Base-by-base conservation (phyloP, 148 eudicot species). In the Dysphania ambrosioides region DNA sequence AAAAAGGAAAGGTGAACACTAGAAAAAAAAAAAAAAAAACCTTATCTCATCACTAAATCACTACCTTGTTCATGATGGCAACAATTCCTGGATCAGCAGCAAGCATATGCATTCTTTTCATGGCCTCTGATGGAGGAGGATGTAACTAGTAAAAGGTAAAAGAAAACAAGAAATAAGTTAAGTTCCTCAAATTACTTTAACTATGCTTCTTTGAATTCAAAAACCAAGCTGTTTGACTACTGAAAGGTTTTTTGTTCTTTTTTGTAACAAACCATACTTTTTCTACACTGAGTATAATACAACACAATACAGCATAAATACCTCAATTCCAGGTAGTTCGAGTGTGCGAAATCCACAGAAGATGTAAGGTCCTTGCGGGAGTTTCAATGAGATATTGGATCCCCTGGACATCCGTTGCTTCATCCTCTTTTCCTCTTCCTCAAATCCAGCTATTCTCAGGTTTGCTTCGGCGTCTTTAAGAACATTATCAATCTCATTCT, bases 51-150 rank as follows among this genome's bases (percentile, higher is more conserved):
- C 31, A 67, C 21, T 29, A 66, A 12, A 62, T 49, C 19, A 40
- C n/a, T 83, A 94, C 98, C 98, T 94, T 91, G 71, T 86, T 94
- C 98, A 94, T 91, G 78, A 94, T 83, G 71, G 98, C 91, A 75
- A 91, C 89, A 66, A 94, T 90, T 83, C 98, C 98, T 47, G 91
- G 93, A 80, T 94, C 98, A 38, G 97, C 88, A 65, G 98, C 98
- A 78, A 94, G 96, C 88, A 80, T 90, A 79, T 94, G 97, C 96
- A 94, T 88, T 80, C 85, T 78, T 76, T 84, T 88, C 56, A 94
- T 78, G 53, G 98, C 96, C 84, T 90, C 91, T 63, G 89, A 88
- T 67, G 98, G 85, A 56, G 92, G 89, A 81, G 98, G 98, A 83
- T 83, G 81, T 77, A 94, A 79, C 97, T 90, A 82, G 49, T 67